Percentiles rank a stretch among this genome's conserved stretches.
Evolutionary conservation across 2,329 filamentous ascomycete species (phyloP).

Genomic region (Pyrenophora teres): DNA sequence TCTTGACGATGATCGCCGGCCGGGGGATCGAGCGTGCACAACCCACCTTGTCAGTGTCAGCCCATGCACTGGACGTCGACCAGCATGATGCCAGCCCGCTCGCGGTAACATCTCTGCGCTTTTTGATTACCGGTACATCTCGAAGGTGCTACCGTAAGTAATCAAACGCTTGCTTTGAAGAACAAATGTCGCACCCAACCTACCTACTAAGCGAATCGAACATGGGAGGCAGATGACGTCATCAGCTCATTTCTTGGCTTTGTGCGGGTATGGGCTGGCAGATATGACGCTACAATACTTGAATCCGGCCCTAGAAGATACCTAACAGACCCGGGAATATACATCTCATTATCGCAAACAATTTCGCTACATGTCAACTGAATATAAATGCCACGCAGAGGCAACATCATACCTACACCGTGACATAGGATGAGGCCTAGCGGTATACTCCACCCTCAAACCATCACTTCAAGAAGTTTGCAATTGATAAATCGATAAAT

Average conservation of each 20-base stretch:
- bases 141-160: not conserved
- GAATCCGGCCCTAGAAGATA: too few relatives aligned
- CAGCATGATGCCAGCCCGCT: constrained; percentile 26
- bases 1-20: constrained; percentile 28
- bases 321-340: too few relatives aligned
- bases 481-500: not conserved
- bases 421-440: too few relatives aligned
- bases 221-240: constrained; percentile 13
- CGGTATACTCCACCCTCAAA: too few relatives aligned
- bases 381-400: too few relatives aligned
- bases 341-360: too few relatives aligned
- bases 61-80: constrained; percentile 22
- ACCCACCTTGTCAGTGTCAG: constrained; percentile 29
- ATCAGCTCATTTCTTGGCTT: constrained; percentile 11
- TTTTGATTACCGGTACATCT: constrained; percentile 18
- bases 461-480: too few relatives aligned
- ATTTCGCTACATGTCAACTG: too few relatives aligned
- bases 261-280: not conserved
- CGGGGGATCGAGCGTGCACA: constrained; percentile 17
- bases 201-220: constrained; percentile 4
- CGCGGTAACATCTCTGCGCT: constrained; percentile 23
- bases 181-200: not conserved
- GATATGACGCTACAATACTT: not conserved
- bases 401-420: too few relatives aligned
- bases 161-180: not conserved